phyloP scores from a whole-genome alignment of 2,329 filamentous ascomycete genomes.

The Leptographium wingfieldii region DNA sequence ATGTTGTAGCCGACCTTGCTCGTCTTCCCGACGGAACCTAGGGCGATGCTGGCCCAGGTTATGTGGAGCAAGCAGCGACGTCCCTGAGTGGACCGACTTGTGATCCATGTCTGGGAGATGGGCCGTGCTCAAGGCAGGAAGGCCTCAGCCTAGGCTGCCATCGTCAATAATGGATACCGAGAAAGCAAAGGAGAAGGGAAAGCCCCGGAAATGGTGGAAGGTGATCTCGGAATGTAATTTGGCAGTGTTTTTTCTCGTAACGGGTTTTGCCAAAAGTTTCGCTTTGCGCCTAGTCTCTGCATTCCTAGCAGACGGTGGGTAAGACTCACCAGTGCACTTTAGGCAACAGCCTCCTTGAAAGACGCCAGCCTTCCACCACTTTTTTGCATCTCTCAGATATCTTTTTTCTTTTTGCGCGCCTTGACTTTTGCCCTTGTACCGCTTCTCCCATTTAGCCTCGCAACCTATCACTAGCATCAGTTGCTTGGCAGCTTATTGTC shows the following conservation, averaged over 20 bases:
- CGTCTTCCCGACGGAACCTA: no score
- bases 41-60: not conserved
- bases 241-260: not conserved
- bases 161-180: not conserved
- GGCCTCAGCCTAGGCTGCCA: not conserved
- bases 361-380: not conserved
- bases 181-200: not conserved
- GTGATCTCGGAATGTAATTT: no score
- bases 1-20: no score
- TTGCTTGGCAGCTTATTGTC: no score
- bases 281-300: no score
- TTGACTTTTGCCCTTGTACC: no score
- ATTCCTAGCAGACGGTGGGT: no score
- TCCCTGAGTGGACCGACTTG: not conserved
- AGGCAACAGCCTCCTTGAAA: not conserved
- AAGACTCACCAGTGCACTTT: not conserved
- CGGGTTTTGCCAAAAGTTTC: not conserved
- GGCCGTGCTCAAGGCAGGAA: not conserved
- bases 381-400: not conserved
- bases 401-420: not conserved
- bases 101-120: not conserved
- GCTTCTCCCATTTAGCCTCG: no score
- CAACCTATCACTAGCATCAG: no score
- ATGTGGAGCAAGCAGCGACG: not conserved
- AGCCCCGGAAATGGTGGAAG: no score